Evolutionary conservation across 805 yeast genomes (phyloP), one percentile per base, ranked within the genome.

Genomic region (Candida yuanshanica): DNA sequence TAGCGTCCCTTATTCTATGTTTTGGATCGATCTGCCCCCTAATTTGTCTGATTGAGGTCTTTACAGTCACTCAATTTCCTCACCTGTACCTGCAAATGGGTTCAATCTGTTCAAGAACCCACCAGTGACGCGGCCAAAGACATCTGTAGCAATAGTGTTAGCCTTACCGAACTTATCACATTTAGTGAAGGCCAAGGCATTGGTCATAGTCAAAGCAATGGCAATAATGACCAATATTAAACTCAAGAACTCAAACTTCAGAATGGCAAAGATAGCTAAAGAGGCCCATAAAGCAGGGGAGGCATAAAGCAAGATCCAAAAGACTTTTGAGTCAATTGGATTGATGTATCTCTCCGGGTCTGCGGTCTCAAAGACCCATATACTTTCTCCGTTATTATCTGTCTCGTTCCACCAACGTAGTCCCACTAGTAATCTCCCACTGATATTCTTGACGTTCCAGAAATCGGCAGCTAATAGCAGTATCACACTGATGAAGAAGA

Each of bases 331-430:
- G 58, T 91, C 98, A 37, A 93, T 85, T 23, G 96, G 96, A 56
- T 91, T 91, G 54, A 91, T 84, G 49, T 71, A 69, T 44, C 83
- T 66, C 34, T 66, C 64, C 7, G 85, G 83, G 55, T 85, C 86
- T 4, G 93, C 90, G 2, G 88, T 79, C 59, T 87, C 95, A 55
- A 87, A 87, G 17, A 88, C 95, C 95, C 95, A 87, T 42, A 55
- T 54, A 25, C 74, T 61, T 7, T 66, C 70, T 14, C 75, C 69
- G 8, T 72, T 60, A 16, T 66, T 69, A 22, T 74, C 68, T 0
- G 89, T 72, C 58, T 91, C 97, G 59, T 91, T 93, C 96, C 98
- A 91, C 99, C 99, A 91, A 49, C 95, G 73, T 48, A 93, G 70
- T 0, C 97, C 98, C 5, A 93, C 97, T 42, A 91, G 63, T 42